These are phyloP conservation scores for Gynochthodes officinalis DNA, from an alignment of 257 asterid species.

Conservation along the genomic window DNA sequence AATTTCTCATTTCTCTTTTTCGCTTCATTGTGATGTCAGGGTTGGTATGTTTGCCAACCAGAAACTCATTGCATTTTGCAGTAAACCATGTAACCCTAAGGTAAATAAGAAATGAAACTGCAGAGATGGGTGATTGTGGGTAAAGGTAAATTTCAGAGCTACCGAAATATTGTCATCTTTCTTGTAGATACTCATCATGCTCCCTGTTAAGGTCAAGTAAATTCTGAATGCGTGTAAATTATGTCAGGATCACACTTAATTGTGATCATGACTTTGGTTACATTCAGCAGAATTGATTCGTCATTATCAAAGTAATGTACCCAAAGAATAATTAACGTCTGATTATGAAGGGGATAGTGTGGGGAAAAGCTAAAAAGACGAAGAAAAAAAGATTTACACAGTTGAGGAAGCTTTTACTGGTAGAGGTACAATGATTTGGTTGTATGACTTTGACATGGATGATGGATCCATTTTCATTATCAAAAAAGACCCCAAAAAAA, in stretches of 20 bases:
- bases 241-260: too few relatives aligned
- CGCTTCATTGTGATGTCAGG: too few relatives aligned
- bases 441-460: constrained; percentile 9
- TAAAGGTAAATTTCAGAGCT: too few relatives aligned
- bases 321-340: neutral
- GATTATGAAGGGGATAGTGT: neutral
- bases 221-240: too few relatives aligned
- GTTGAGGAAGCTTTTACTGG: constrained; percentile 16
- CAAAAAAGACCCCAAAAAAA: neutral
- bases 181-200: neutral
- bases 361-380: constrained; percentile 12
- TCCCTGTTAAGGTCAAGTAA: neutral
- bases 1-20: neutral
- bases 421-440: constrained; percentile 36
- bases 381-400: constrained; percentile 17
- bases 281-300: neutral
- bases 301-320: neutral
- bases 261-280: constrained; percentile 1
- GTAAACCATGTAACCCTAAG: too few relatives aligned
- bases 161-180: too few relatives aligned
- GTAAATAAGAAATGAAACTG: too few relatives aligned
- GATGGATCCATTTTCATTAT: neutral
- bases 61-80: too few relatives aligned
- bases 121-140: too few relatives aligned
- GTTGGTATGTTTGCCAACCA: neutral